Evolutionary conservation across 1,284 basidiomycete genomes (phyloP).

Genomic region (Ceratobasidium sp.): DNA sequence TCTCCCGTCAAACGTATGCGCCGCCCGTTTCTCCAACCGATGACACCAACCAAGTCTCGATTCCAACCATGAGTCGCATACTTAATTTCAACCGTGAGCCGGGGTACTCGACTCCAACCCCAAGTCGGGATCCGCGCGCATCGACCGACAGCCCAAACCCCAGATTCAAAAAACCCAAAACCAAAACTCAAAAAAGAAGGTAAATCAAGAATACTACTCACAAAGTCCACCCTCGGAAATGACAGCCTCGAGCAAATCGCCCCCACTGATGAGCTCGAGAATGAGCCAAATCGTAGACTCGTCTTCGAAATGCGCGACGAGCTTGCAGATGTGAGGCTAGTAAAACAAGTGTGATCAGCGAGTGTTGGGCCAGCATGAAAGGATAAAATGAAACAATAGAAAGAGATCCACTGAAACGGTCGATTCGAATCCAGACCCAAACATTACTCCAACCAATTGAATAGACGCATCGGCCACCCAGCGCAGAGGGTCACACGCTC

Average conservation of each 20-base stretch:
- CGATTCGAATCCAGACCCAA: neutral
- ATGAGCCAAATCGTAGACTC: conserved; percentile 71
- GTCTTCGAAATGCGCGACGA: conserved; percentile 81
- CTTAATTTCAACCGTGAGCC: too few relatives aligned
- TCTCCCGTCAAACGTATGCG: neutral
- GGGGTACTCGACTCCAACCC: neutral
- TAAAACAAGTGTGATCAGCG: neutral
- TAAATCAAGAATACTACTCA: conserved; percentile 55
- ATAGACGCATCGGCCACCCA: neutral
- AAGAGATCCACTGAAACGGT: neutral
- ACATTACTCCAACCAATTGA: neutral
- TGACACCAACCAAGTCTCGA: too few relatives aligned
- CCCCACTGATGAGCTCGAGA: conserved; percentile 79
- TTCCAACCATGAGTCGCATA: too few relatives aligned
- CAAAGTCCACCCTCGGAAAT: conserved; percentile 66
- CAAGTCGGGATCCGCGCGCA: neutral
- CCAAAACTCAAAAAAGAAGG: neutral
- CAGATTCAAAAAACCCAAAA: neutral
- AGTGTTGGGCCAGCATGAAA: neutral
- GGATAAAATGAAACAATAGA: neutral
- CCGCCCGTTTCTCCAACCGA: neutral
- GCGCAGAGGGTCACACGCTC: neutral
- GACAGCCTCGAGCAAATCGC: conserved; percentile 88
- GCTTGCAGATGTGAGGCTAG: conserved; percentile 78
- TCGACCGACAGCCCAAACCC: neutral